Evolutionary conservation across 768 basidiomycete species (phyloP), one percentile per base, ranked within the genome.

Genomic region (Leccinum imitatum): DNA sequence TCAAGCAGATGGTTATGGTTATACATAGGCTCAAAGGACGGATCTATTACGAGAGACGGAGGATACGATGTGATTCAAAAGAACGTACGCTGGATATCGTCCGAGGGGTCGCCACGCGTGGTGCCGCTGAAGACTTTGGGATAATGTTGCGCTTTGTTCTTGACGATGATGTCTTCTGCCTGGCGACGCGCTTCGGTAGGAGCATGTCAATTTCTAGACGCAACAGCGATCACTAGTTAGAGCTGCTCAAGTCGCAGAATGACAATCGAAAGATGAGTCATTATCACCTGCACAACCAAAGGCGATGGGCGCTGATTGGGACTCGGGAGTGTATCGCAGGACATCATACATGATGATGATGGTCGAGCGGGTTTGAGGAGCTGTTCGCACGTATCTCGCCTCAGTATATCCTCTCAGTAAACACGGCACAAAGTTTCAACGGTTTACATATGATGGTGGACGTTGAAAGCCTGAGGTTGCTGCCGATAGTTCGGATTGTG

Each of bases 1-100:
- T 85, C 83, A 4, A 87, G 53, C 4, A 87, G 69, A 67, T 85
- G 71, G 50, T 82, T 71, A 83, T 31, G 85, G 78, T 0, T 85
- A 30, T 9, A 30, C 27, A 30, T 30, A 30, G 27, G 11, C 17
- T 10, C 82, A 59, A 69, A 85, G 14, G 1, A 47, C 1, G 23
- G 19, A 8, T 10, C 8, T 44, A n/a, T 44, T 44, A n/a, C 41
- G n/a, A 9, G 41, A 44, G n/a, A 44, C 41, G 39, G 17, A 41
- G 39, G 37, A 17, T 7, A 17, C 3, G 15, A n/a, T n/a, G 3
- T n/a, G n/a, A 44, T 4, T 41, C 39, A 8, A n/a, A 41, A 10
- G 41, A 19, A 63, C 64, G 17, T 41, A 73, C 68, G 64, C 50
- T 73, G 63, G 14, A 39, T 37, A 31, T 59, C 66, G 14, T 75